Base-by-base conservation (phyloP, 805 yeast genomes). In the Teunomyces tritomae region DNA sequence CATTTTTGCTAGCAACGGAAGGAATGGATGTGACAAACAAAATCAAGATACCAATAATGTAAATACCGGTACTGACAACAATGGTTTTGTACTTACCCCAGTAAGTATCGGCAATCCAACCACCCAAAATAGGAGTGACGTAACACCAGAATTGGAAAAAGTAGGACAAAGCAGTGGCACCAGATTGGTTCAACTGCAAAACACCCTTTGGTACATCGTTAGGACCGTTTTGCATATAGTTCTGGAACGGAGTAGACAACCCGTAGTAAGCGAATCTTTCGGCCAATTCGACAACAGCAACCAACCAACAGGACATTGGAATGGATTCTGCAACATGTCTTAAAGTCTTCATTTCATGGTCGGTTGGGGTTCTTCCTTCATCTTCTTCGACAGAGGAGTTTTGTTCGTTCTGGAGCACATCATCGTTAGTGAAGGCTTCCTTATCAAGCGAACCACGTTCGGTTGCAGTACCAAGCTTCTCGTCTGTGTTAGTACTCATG, bases 251-350 rank as follows among this genome's bases (percentile, higher is more conserved):
- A 49, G 87, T 86, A 41, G 84, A 77, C 50, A 85, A 71, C 60
- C 95, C 94, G 58, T 87, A 87, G 71, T 83, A 87, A 9, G 92
- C 78, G 63, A 87, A 87, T 55, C 96, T 79, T 67, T 87, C 96
- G 42, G 91, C 80, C 52, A 87, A 79, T 69, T 87, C 95, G 35
- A 87, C 88, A 39, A 87, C 49, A 10, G 85, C 85, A 36, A 83
- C 84, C 43, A 79, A 69, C 81, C 82, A 82, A 53, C 82, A 80
- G n/a, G 82, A 64, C 30, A 68, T 35, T 16, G 86, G 85, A 30
- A 82, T 73, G 8, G 49, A 55, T 53, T 77, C 85, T 3, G 80
- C 58, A 16, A 82, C 79, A 53, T 77, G 81, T 52, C 79, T 72
- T 47, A 82, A 73, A 10, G 78, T 77, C 39, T 61, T 68, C 57